Percentiles rank a stretch among this genome's conserved stretches.
Evolutionary conservation across 306 rosid genomes (phyloP).

Genomic region (Prinsepia uniflora): DNA sequence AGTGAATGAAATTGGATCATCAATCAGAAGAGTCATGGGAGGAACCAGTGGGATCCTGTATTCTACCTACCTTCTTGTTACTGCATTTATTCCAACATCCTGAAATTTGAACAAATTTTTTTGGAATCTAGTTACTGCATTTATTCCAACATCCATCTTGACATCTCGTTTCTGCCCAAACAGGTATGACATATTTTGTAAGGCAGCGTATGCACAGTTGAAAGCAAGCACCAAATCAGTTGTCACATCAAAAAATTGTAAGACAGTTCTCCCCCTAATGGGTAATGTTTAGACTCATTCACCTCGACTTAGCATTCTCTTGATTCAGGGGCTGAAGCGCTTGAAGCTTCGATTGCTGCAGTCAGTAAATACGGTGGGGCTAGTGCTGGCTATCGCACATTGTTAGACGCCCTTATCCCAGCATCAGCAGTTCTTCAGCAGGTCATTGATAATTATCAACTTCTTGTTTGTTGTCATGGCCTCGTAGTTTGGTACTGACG

Average conservation of each 20-base stretch:
- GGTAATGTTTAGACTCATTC: constrained; percentile 8
- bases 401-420: constrained; percentile 91
- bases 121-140: background rate
- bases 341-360: constrained; percentile 75
- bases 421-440: constrained; percentile 68
- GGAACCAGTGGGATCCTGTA: constrained; percentile 97
- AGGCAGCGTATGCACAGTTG: constrained; percentile 72
- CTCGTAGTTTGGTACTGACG: constrained; percentile 14
- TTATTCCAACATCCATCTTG: background rate
- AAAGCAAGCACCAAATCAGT: constrained; percentile 47
- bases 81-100: background rate
- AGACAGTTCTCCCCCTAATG: constrained; percentile 36
- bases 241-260: constrained; percentile 59
- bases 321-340: constrained; percentile 82
- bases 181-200: constrained; percentile 72
- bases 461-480: constrained; percentile 19
- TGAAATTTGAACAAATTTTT: background rate
- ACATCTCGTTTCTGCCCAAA: background rate
- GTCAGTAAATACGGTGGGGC: constrained; percentile 94
- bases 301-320: constrained; percentile 26
- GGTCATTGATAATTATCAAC: constrained; percentile 36
- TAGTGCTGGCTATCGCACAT: constrained; percentile 84
- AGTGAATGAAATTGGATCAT: constrained; percentile 69
- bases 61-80: constrained; percentile 25
- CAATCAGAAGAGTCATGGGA: constrained; percentile 84